These are phyloP conservation scores for Fonsecaea pedrosoi DNA, from an alignment of 2,329 filamentous ascomycete species.

Conservation along the genomic window DNA sequence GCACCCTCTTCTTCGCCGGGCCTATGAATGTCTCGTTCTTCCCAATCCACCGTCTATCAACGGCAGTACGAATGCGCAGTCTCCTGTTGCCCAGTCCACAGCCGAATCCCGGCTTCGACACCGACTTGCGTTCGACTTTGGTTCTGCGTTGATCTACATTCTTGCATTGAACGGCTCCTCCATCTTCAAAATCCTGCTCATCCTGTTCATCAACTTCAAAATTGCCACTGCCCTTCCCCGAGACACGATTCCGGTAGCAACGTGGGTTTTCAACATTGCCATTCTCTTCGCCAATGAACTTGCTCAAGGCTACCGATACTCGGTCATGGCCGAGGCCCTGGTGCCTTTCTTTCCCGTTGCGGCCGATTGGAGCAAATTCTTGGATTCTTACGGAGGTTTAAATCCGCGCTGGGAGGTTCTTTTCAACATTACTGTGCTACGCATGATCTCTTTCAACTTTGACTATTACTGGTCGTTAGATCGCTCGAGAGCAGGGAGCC, in stretches of 20 bases:
- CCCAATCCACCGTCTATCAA: constrained; percentile 8
- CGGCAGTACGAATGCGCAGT: constrained; percentile 18
- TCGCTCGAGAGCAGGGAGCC: constrained; percentile 63
- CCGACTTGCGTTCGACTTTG: constrained; percentile 80
- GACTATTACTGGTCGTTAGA: constrained; percentile 94
- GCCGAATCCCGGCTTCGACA: constrained; percentile 68
- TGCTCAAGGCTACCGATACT: constrained; percentile 75
- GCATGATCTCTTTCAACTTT: constrained; percentile 94
- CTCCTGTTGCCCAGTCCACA: constrained; percentile 43
- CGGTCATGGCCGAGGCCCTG: constrained; percentile 64
- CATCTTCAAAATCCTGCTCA: constrained; percentile 77
- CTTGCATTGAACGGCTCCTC: constrained; percentile 83
- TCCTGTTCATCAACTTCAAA: constrained; percentile 81
- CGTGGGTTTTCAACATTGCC: constrained; percentile 88
- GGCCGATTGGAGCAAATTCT: constrained; percentile 69
- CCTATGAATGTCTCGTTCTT: constrained; percentile 65
- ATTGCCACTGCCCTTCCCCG: constrained; percentile 76
- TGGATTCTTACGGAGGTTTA: constrained; percentile 84
- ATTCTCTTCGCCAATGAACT: constrained; percentile 91
- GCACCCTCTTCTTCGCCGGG: constrained; percentile 77
- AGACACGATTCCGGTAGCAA: constrained; percentile 72
- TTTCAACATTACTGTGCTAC: constrained; percentile 93
- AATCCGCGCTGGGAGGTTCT: constrained; percentile 93
- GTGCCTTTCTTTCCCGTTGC: constrained; percentile 53
- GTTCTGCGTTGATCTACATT: constrained; percentile 81